Base-by-base conservation (phyloP, 805 yeast species). In the Candida koratica region DNA sequence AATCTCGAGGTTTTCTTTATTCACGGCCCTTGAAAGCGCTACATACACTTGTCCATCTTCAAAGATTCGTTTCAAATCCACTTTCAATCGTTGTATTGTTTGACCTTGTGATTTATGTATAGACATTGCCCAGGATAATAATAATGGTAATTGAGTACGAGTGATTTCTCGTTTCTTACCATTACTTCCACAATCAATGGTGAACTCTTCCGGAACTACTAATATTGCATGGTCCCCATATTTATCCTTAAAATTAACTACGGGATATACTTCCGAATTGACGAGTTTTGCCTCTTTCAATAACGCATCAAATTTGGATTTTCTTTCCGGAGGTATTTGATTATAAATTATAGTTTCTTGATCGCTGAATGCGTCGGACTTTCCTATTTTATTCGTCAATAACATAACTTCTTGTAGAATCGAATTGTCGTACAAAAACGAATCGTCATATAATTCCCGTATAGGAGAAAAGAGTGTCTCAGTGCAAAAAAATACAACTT, bases 41-140 rank as follows among this genome's bases (percentile, higher is more conserved):
- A 84, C 93, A 49, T 84, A 84, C 4, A 82, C 87, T 49, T 84
- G 95, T 14, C 95, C 95, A 37, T 77, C 81, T 54, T 84, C 94
- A 47, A 84, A 84, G 17, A 77, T 73, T 44, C 68, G 73, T 17
- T 72, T 64, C 32, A 84, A 56, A 49, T 84, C 89, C 9, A 84
- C 86, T 43, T 74, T 76, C 3, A 84, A 79, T 43, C 85, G 57
- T 27, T 75, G 78, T 29, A 84, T 69, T 0, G 95, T 83, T 60
- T 84, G 94, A 2, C 95, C 95, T 54, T 84, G 95, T 0, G 93
- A 77, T 53, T 84, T 84, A 52, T 84, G 95, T 34, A 84, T 84
- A 0, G 93, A 84, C 46, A 84, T 56, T 0, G 94, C 88, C 93
- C 93, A 84, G 16, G 93, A 79, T 24, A 84, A 59, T 38, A 82